Evolutionary conservation across 2,329 filamentous ascomycete genomes (phyloP).

Genomic region (Emmonsia crescens): DNA sequence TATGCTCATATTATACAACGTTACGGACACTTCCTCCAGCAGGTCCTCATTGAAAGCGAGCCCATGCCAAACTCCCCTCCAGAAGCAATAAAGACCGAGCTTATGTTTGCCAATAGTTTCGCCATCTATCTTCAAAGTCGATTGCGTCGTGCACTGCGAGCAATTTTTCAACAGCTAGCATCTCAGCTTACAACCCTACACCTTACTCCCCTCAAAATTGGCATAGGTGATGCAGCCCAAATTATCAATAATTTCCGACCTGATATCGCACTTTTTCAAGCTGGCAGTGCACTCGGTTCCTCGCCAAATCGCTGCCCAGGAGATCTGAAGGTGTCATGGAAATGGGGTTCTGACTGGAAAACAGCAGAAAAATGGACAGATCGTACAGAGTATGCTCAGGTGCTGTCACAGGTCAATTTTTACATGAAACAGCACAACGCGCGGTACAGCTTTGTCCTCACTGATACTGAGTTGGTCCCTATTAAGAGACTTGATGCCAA

Average conservation of each 20-base stretch:
- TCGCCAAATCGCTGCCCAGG: conserved; percentile 8
- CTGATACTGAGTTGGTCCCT: conserved; percentile 3
- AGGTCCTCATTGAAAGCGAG: conserved; percentile 2
- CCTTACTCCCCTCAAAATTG: conserved; percentile 7
- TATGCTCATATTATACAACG: not conserved
- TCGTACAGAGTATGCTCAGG: conserved; percentile 6
- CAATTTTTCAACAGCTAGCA: conserved; percentile 6
- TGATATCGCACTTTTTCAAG: conserved; percentile 7
- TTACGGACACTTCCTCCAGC: not conserved
- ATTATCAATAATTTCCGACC: conserved; percentile 5
- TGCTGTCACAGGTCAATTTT: conserved; percentile 6
- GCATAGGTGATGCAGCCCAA: conserved; percentile 6
- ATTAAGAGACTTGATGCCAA: not conserved
- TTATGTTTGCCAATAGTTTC: conserved; percentile 4
- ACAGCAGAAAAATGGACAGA: not conserved
- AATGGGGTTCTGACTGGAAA: conserved; percentile 6
- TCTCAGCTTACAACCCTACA: conserved; percentile 6
- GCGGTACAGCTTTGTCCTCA: conserved; percentile 9
- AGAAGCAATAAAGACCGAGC: conserved; percentile 6
- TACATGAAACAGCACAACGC: conserved; percentile 6
- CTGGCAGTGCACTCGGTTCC: conserved; percentile 1
- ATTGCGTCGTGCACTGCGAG: conserved; percentile 8
- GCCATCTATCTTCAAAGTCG: conserved; percentile 6
- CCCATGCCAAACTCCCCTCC: conserved; percentile 10
- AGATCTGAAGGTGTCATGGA: conserved; percentile 9